Conservation (phyloP, 768 basidiomycete species). For the Tulasnella sp. region DNA sequence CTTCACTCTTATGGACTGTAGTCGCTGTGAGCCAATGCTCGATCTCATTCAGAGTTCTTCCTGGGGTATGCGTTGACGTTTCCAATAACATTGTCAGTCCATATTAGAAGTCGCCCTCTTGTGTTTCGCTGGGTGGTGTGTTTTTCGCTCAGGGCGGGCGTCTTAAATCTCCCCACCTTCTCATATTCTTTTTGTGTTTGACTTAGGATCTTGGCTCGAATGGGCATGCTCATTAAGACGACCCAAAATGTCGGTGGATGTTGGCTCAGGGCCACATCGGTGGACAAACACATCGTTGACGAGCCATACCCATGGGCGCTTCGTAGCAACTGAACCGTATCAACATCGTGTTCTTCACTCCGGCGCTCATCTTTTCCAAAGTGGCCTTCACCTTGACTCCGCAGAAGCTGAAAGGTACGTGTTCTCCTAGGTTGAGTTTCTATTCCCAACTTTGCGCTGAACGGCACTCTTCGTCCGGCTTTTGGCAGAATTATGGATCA, state of each 20-base stretch:
- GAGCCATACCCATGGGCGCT: neutral
- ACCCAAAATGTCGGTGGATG: slow-evolving; percentile 64
- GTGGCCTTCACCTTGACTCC: slow-evolving; percentile 88
- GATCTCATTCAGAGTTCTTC: slow-evolving; percentile 17
- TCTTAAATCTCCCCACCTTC: too few relatives aligned
- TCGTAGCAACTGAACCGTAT: slow-evolving; percentile 67
- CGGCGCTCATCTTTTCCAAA: slow-evolving; percentile 83
- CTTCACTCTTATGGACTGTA: slow-evolving; percentile 43
- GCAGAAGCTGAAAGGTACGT: slow-evolving; percentile 18
- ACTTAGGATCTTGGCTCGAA: slow-evolving; percentile 56
- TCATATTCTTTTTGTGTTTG: too few relatives aligned
- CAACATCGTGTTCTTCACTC: slow-evolving; percentile 84
- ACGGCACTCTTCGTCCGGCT: neutral
- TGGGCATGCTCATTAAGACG: slow-evolving; percentile 76
- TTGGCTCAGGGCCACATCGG: neutral
- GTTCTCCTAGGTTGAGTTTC: neutral
- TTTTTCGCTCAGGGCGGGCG: neutral
- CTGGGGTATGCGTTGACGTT: slow-evolving; percentile 7
- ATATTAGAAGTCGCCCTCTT: slow-evolving; percentile 82
- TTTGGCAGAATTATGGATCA: slow-evolving; percentile 63
- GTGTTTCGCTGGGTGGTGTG: slow-evolving; percentile 59
- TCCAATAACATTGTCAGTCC: slow-evolving; percentile 40
- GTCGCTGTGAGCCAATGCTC: slow-evolving; percentile 45
- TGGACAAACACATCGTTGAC: neutral
- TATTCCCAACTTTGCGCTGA: neutral